Percentiles rank a stretch among this genome's conserved stretches.
phyloP scores from a whole-genome alignment of 768 basidiomycete genomes.

The Mycena capillaripes region DNA sequence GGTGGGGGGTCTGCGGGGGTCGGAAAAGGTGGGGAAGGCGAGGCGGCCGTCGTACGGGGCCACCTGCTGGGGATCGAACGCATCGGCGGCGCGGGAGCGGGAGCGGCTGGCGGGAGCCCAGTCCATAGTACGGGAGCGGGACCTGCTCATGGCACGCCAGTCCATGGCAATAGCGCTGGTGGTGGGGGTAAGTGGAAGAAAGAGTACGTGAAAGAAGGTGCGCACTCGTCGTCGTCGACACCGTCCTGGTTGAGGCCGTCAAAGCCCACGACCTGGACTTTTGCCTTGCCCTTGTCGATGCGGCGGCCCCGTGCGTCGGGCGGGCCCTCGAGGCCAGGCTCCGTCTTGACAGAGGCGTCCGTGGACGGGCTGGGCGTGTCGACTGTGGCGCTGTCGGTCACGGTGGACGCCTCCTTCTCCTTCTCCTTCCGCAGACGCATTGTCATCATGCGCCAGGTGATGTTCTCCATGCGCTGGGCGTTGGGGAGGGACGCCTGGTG shows the following conservation, averaged over 20 bases:
- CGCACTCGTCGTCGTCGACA: conserved; percentile 82
- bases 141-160: conserved; percentile 93
- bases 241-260: conserved; percentile 82
- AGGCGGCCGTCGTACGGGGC: conserved; percentile 59
- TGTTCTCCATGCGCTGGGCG: conserved; percentile 96
- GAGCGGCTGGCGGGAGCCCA: conserved; percentile 88
- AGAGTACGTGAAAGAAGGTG: conserved; percentile 39
- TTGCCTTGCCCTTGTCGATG: conserved; percentile 85
- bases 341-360: conserved; percentile 36
- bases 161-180: conserved; percentile 83
- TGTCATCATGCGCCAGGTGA: conserved; percentile 99
- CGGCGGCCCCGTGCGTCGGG: conserved; percentile 76
- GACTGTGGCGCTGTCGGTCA: conserved; percentile 9
- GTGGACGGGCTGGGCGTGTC: conserved; percentile 35
- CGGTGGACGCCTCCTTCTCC: conserved; percentile 67
- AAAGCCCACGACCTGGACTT: conserved; percentile 85
- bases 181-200: conserved; percentile 40
- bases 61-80: conserved; percentile 60
- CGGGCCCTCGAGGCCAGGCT: conserved; percentile 35
- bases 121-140: conserved; percentile 93
- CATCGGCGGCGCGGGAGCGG: conserved; percentile 79
- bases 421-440: conserved; percentile 92
- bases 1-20: conserved; percentile 40
- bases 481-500: conserved; percentile 92
- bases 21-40: conserved; percentile 55